Evolutionary conservation across 2,329 filamentous ascomycete species (phyloP), one percentile per base, ranked within the genome.

Genomic region (Westerdykella sp.): DNA sequence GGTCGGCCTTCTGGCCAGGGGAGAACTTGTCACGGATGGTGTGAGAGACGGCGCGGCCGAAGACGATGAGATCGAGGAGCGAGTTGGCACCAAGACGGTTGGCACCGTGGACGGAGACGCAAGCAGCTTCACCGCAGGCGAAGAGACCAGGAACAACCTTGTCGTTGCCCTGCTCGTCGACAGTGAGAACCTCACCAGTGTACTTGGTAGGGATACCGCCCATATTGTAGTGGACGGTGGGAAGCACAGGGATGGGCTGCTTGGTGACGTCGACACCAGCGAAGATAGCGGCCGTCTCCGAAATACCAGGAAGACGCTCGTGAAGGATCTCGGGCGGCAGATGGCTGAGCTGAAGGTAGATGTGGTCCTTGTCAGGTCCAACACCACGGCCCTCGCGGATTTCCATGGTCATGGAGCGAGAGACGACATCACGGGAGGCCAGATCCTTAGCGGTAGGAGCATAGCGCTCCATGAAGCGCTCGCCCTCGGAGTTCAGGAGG

Each of bases 151-250:
- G 89, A 16, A 98, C 93, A 57, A 95, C 80, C 78, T 95, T 80
- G 74, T 97, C 93, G 45, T 95, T 81, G 55, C 93, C 93, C 49
- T 80, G 69, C 65, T 86, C 84, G 58, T 96, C 88, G 41, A 95
- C 76, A 14, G 88, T 94, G 56, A 98, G 73, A 48, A 97, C 93
- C 74, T 98, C 89, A 70, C 93, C 91, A 50, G 88, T 96, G 79
- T 95, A 97, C 65, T 87, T 88, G 56, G 93, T 97, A 41, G 91
- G 91, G 58, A 98, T 96, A 79, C 93, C 91, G 72, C 91, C 91
- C 93, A 97, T 98, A 80, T 96, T 96, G 80, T 98, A 98, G 78
- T 98, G 90, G 56, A 96, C 91, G 36, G 91, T 97, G 45, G 91
- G 91, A 50, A 97, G 78, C 54, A 97, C 91, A 49, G 91, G 91